Evolutionary conservation across 176 grass and related monocot genomes (phyloP).

Genomic region (Otatea glauca): DNA sequence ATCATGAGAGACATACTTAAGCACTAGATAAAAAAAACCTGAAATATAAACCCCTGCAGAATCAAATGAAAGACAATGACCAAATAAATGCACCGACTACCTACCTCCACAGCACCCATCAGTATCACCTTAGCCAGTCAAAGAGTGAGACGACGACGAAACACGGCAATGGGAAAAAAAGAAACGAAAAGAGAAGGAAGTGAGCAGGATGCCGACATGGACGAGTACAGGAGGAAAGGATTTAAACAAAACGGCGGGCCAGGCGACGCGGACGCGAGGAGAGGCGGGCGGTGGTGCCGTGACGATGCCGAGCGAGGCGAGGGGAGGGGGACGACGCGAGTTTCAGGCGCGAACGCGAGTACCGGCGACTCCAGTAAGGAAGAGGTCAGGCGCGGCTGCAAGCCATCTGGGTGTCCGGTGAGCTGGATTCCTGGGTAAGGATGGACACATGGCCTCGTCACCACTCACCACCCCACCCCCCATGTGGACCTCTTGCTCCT

Average conservation of each 20-base stretch:
- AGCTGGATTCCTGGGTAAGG: constrained; percentile 41
- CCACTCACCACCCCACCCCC: background rate
- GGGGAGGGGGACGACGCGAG: background rate
- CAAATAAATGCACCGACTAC: background rate
- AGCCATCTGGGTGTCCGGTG: constrained; percentile 36
- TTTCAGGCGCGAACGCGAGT: background rate
- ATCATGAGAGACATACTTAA: background rate
- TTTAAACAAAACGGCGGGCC: background rate
- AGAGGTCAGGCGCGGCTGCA: constrained; percentile 10
- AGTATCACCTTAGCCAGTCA: background rate
- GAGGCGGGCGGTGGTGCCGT: background rate
- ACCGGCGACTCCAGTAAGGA: background rate
- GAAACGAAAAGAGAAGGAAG: background rate
- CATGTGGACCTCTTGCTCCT: background rate
- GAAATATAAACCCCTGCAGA: background rate
- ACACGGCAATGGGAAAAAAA: background rate
- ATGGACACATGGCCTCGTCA: constrained; percentile 28
- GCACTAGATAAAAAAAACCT: constrained; percentile 1
- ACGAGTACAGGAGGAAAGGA: background rate
- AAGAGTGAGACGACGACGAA: background rate
- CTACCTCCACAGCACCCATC: background rate
- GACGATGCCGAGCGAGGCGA: background rate
- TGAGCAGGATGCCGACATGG: constrained; percentile 36
- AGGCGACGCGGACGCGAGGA: background rate
- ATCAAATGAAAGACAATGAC: background rate